Evolutionary conservation across 2,329 filamentous ascomycete genomes (phyloP).

Genomic region (Aphanocladium album): DNA sequence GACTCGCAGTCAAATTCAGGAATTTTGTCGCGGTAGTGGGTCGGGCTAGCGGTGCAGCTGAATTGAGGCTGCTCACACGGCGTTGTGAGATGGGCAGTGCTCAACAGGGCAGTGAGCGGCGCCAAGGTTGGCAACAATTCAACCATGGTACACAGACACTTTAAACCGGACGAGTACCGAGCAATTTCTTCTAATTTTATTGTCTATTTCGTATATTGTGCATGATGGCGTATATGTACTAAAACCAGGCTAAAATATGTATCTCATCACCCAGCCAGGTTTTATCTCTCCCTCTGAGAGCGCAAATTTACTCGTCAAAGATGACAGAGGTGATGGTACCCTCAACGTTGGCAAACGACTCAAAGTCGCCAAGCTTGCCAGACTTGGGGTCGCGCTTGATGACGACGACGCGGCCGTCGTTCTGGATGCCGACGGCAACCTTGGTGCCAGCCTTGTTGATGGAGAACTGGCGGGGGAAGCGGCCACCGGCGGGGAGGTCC

Average conservation of each 20-base stretch:
- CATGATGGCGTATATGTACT: not conserved
- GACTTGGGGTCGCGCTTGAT: conserved; percentile 54
- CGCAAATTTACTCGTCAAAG: conserved; percentile 42
- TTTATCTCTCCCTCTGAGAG: not conserved
- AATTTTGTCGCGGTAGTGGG: conserved; percentile 4
- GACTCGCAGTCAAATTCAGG: not conserved
- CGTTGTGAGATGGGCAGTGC: not conserved
- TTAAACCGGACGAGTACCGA: no score
- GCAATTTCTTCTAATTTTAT: no score
- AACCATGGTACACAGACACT: no score
- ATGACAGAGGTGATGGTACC: conserved; percentile 43
- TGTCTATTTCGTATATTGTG: not conserved
- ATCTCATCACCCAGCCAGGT: not conserved
- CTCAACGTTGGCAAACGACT: conserved; percentile 36
- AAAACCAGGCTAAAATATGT: not conserved
- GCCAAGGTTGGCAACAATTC: no score
- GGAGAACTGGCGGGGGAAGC: conserved; percentile 61
- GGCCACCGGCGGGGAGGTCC: conserved; percentile 58
- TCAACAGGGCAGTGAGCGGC: no score
- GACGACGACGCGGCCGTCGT: conserved; percentile 54
- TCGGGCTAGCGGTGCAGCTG: conserved; percentile 2
- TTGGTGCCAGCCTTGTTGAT: conserved; percentile 60
- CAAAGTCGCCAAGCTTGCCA: conserved; percentile 49
- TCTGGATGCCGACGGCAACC: conserved; percentile 62
- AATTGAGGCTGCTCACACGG: not conserved